Base-by-base conservation (phyloP, 352 stramenopile genomes). In the Phytophthora rubi region DNA sequence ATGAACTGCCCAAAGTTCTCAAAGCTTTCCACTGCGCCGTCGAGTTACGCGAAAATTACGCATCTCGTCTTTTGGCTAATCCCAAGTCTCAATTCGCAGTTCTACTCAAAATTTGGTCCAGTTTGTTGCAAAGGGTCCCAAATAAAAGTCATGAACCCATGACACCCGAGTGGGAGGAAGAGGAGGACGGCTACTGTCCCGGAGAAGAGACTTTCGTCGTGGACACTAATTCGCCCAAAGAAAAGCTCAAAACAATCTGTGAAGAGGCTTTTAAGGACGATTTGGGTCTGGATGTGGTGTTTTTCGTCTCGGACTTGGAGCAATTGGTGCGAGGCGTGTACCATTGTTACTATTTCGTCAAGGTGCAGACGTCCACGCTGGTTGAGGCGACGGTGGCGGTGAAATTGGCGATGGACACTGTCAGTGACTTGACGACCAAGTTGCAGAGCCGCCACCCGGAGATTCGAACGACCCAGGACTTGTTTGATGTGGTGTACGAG, bases 201-300 rank as follows among this genome's bases (percentile, higher is more conserved):
- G 45, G 18, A 28, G 45, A 52, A 6, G 18, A 52, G 18, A 52
- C 6, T 13, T 52, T 52, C 45, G 3, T 6, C 16, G 18, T 52
- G 18, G 18, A 13, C 10, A 2, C 0, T 2, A 7, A 52, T 13
- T 7, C n/a, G 7, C 13, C 18, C 9, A 30, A 13, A 16, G 13
- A 15, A 16, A 16, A 15, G 7, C 45, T 26, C 3, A 52, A 52
- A 52, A 6, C n/a, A 2, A 3, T 52, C 45, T 52, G 45, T 26
- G 3, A 26, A 30, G 45, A 52, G 45, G 45, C 45, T 16, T 52
- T 28, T 52, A 7, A 9, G 18, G 45, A 52, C 45, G 45, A 52
- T 52, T 52, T 52, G 45, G 45, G 7, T 8, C 45, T 52, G 45
- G 45, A 52, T 18, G 45, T 52, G 45, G 45, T 28, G 8, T 52